A percentile compares a stretch with the other conserved stretches of the same genome.
Evolutionary conservation across 2,329 filamentous ascomycete genomes (phyloP).

Genomic region (Calonectria montana): DNA sequence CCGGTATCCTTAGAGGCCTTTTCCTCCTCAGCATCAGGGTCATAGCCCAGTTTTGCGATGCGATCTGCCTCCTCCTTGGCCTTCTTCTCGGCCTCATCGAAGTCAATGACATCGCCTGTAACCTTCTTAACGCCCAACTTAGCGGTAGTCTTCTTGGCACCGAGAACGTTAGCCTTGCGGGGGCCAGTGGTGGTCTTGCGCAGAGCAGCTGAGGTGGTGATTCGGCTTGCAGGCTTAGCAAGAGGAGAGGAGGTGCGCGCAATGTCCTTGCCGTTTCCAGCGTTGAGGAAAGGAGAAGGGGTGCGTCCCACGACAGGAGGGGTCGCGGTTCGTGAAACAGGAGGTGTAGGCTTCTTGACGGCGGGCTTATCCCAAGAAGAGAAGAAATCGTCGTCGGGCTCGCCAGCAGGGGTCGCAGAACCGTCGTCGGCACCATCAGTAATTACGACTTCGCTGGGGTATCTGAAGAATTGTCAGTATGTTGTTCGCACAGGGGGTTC

Average conservation of each 20-base stretch:
- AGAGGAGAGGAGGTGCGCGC: slow-evolving; percentile 88
- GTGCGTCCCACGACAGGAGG: slow-evolving; percentile 84
- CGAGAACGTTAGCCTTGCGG: slow-evolving; percentile 87
- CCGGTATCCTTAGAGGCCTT: slow-evolving; percentile 58
- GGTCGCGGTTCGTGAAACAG: slow-evolving; percentile 88
- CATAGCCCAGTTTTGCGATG: slow-evolving; percentile 94
- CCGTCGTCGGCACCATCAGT: slow-evolving; percentile 79
- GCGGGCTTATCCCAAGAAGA: slow-evolving; percentile 98
- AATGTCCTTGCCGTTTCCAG: slow-evolving; percentile 77
- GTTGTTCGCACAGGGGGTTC: neutral
- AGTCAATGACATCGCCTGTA: slow-evolving; percentile 83
- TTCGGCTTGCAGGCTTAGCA: slow-evolving; percentile 75
- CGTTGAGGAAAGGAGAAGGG: slow-evolving; percentile 89
- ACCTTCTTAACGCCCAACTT: slow-evolving; percentile 97
- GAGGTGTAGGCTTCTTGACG: slow-evolving; percentile 96
- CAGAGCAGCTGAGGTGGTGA: slow-evolving; percentile 83
- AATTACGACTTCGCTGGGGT: slow-evolving; percentile 86
- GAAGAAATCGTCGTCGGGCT: slow-evolving; percentile 96
- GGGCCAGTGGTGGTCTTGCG: slow-evolving; percentile 79
- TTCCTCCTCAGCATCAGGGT: slow-evolving; percentile 85
- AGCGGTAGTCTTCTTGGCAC: slow-evolving; percentile 77
- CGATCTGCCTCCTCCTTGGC: slow-evolving; percentile 97
- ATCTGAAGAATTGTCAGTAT: slow-evolving; percentile 62
- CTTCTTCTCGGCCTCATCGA: slow-evolving; percentile 96
- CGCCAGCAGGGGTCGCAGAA: slow-evolving; percentile 81